These are phyloP conservation scores for Purpureocillium lavendulum DNA, from an alignment of 2,329 filamentous ascomycete genomes.

Conservation along the genomic window DNA sequence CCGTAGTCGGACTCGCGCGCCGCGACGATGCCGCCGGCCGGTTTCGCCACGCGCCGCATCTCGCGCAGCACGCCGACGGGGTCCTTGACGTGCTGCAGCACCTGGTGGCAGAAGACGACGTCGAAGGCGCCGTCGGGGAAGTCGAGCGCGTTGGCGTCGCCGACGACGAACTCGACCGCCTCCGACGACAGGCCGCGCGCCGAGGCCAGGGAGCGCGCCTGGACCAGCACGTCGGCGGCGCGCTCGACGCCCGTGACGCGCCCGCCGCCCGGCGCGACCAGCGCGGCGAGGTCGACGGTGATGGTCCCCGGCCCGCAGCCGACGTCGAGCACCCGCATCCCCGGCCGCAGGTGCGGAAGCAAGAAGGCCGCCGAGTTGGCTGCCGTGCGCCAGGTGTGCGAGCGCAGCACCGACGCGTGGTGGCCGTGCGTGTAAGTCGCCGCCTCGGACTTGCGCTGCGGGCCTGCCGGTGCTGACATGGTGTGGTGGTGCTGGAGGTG, in stretches of 20 bases:
- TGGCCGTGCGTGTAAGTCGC: slow-evolving; percentile 29
- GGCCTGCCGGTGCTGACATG: too few species aligned
- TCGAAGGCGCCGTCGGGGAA: slow-evolving; percentile 30
- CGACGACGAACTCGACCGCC: slow-evolving; percentile 23
- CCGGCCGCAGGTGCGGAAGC: slow-evolving; percentile 27
- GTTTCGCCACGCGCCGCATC: slow-evolving; percentile 30
- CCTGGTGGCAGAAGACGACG: slow-evolving; percentile 28
- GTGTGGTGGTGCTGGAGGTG: too few species aligned
- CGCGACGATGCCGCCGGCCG: slow-evolving; percentile 28
- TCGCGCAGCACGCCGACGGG: slow-evolving; percentile 24
- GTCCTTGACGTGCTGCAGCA: slow-evolving; percentile 29
- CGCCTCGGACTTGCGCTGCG: slow-evolving; percentile 3
- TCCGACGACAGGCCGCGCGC: slow-evolving; percentile 19
- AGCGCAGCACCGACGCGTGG: slow-evolving; percentile 25
- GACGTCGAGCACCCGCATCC: slow-evolving; percentile 33
- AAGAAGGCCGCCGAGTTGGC: slow-evolving; percentile 33
- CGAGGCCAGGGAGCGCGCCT: slow-evolving; percentile 17
- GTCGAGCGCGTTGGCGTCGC: slow-evolving; percentile 19
- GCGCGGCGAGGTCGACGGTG: slow-evolving; percentile 29
- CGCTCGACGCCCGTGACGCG: slow-evolving; percentile 29
- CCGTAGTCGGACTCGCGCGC: slow-evolving; percentile 16
- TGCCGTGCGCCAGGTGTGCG: slow-evolving; percentile 30
- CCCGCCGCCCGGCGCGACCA: slow-evolving; percentile 26
- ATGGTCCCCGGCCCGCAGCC: slow-evolving; percentile 42
- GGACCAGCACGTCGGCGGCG: slow-evolving; percentile 19